Evolutionary conservation across 441 rosid species (phyloP).

Genomic region (Viola pubescens): DNA sequence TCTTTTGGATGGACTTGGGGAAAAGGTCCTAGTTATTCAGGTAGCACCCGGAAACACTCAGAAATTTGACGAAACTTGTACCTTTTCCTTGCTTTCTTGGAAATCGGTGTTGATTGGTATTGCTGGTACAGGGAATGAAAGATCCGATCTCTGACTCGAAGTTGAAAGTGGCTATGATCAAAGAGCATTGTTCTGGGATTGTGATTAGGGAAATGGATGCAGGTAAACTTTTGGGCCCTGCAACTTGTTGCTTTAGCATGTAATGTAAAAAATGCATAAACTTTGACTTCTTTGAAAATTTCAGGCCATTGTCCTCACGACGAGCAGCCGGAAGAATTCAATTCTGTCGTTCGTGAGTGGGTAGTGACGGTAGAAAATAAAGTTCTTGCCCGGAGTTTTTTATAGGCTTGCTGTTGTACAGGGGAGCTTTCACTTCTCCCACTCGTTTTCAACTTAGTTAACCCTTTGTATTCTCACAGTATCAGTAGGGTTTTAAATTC

Average conservation of each 20-base stretch:
- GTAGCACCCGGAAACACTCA: constrained; percentile 23
- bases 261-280: no score
- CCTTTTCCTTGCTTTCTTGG: background rate
- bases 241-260: constrained; percentile 1
- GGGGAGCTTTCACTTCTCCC: no score
- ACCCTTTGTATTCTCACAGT: no score
- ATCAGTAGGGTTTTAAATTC: no score
- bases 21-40: constrained; percentile 60
- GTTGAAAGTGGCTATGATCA: constrained; percentile 54
- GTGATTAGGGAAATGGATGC: constrained; percentile 54
- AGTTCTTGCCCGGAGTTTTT: constrained; percentile 17
- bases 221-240: constrained; percentile 33
- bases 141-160: constrained; percentile 67
- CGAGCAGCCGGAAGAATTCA: constrained; percentile 71
- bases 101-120: background rate
- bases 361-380: constrained; percentile 30
- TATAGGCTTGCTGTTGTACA: constrained; percentile 5
- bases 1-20: constrained; percentile 52
- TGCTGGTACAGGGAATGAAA: constrained; percentile 55
- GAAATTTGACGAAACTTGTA: background rate
- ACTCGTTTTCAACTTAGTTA: no score
- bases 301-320: constrained; percentile 95
- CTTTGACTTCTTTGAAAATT: constrained; percentile 8
- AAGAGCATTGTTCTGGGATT: constrained; percentile 42
- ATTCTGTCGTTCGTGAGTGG: constrained; percentile 59